Base-by-base conservation (phyloP, 495 filamentous ascomycete genomes). In the Penicillium bovifimosum region DNA sequence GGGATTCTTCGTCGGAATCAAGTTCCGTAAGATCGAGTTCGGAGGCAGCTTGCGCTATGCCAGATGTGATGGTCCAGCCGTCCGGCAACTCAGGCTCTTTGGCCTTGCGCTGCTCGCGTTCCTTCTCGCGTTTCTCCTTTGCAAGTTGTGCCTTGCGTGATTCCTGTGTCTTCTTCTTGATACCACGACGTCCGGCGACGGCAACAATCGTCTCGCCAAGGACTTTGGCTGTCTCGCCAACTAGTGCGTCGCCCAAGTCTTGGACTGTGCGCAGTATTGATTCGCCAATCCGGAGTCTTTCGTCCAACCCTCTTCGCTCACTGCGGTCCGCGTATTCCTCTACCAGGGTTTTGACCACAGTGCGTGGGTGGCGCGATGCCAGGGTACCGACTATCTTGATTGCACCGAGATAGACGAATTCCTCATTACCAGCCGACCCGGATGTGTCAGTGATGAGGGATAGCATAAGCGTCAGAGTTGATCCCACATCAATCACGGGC, bases 331-430 rank as follows among this genome's bases (percentile, higher is more conserved):
- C 66, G 51, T 91, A 93, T 27, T 76, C 77, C 10, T 88, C 86
- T 0, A 88, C 74, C 0, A 91, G 76, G 34, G 84, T 82, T 38
- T 77, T 80, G 3, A 80, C 64, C 1, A 86, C 85, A 0, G 85
- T 80, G 32, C 76, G 79, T 2, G 86, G 82, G 55, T 92, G 88
- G 13, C 70, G 69, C 35, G 77, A 72, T 2, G 86, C 80, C 8
- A 92, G 66, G n/a, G 78, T 79, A 1, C 81, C 79, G 46, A 90
- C 80, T 2, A 86, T 71, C 48, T 85, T 84, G 57, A 90, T 82
- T 17, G 80, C 80, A 32, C 82, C 84, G 5, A 90, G 71, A 55
- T 88, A 88, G 48, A 90, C 81, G 62, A 84, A 92, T 53, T 88
- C 85, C 41, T 92, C 88, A 27, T 74, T 73, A 3, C 63, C 60